These are phyloP conservation scores for Penicillium sp. DNA, from an alignment of 2,329 filamentous ascomycete species.

Conservation along the genomic window DNA sequence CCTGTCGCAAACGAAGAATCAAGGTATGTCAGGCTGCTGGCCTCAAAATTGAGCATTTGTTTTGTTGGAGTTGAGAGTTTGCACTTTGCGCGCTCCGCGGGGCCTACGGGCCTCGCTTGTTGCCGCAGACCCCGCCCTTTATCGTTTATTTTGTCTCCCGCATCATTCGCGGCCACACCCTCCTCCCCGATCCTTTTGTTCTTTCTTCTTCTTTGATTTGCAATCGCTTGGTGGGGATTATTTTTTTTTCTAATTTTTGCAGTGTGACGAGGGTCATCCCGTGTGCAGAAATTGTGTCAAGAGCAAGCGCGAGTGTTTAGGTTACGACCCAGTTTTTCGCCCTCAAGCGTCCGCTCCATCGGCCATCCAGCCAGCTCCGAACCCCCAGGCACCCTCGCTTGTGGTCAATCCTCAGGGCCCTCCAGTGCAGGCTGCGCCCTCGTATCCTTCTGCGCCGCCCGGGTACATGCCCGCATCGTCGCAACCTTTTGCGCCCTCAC, in stretches of 20 bases:
- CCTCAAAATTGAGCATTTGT: too few relatives aligned
- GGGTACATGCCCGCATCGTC: slow-evolving; percentile 37
- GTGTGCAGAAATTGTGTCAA: slow-evolving; percentile 69
- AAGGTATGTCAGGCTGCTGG: slow-evolving; percentile 51
- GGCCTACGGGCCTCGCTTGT: slow-evolving; percentile 21
- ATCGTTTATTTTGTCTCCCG: slow-evolving; percentile 20
- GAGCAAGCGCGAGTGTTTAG: slow-evolving; percentile 61
- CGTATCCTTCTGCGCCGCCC: slow-evolving; percentile 35
- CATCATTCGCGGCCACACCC: slow-evolving; percentile 12
- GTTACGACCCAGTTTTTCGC: slow-evolving; percentile 65
- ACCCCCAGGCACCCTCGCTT: slow-evolving; percentile 35
- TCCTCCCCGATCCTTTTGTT: slow-evolving; percentile 1
- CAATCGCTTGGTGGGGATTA: slow-evolving; percentile 3
- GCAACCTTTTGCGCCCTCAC: slow-evolving; percentile 35
- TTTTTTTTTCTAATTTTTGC: slow-evolving; percentile 16
- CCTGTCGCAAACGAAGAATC: slow-evolving; percentile 61
- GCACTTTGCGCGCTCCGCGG: slow-evolving; percentile 13
- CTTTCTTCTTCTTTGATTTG: slow-evolving; percentile 3
- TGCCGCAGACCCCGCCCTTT: slow-evolving; percentile 24
- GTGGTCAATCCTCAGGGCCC: slow-evolving; percentile 38
- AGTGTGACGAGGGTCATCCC: slow-evolving; percentile 93
- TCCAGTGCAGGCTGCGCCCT: slow-evolving; percentile 20
- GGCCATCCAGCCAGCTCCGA: slow-evolving; percentile 58
- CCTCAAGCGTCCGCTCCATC: slow-evolving; percentile 62
- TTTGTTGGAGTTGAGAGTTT: slow-evolving; percentile 8